phyloP scores from a whole-genome alignment of 305 asterid species.

The Salvia sclarea region DNA sequence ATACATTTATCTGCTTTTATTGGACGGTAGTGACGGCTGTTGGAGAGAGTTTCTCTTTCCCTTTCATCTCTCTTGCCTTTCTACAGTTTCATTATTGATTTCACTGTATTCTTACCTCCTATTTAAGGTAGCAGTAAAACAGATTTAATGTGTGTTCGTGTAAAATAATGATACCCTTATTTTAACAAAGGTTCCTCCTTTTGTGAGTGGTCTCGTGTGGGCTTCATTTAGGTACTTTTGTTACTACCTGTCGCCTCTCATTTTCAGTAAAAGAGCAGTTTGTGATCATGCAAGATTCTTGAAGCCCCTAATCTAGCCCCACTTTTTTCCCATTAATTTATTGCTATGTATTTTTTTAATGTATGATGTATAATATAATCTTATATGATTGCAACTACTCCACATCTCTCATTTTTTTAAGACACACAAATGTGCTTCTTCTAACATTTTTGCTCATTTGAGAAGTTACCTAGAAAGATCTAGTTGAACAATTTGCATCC shows the following conservation, averaged over 20 bases:
- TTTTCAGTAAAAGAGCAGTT: slow-evolving; percentile 45
- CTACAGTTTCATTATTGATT: slow-evolving; percentile 33
- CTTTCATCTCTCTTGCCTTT: slow-evolving; percentile 42
- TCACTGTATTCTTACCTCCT: slow-evolving; percentile 36
- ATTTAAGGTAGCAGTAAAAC: slow-evolving; percentile 11
- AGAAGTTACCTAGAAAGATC: slow-evolving; percentile 42
- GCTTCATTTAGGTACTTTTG: slow-evolving; percentile 31
- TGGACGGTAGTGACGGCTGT: slow-evolving; percentile 43
- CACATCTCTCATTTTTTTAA: slow-evolving; percentile 42
- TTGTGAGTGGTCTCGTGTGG: slow-evolving; percentile 37
- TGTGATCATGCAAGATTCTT: slow-evolving; percentile 73
- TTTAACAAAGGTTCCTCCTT: slow-evolving; percentile 20
- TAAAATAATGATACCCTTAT: slow-evolving; percentile 30
- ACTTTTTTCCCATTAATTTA: slow-evolving; percentile 36
- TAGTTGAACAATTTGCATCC: slow-evolving; percentile 14
- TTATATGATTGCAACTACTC: slow-evolving; percentile 53
- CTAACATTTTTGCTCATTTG: slow-evolving; percentile 38
- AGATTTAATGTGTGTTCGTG: slow-evolving; percentile 19
- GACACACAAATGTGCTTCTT: slow-evolving; percentile 26
- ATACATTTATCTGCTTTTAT: slow-evolving; percentile 24
- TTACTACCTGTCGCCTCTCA: slow-evolving; percentile 45
- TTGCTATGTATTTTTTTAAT: slow-evolving; percentile 24
- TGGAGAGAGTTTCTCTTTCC: slow-evolving; percentile 55
- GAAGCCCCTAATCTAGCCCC: slow-evolving; percentile 49
- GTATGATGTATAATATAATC: slow-evolving; percentile 35